A percentile compares a stretch with the other conserved stretches of the same genome.
phyloP scores from a whole-genome alignment of 2,329 filamentous ascomycete species.

The Neophaeococcomyces mojaviensis region DNA sequence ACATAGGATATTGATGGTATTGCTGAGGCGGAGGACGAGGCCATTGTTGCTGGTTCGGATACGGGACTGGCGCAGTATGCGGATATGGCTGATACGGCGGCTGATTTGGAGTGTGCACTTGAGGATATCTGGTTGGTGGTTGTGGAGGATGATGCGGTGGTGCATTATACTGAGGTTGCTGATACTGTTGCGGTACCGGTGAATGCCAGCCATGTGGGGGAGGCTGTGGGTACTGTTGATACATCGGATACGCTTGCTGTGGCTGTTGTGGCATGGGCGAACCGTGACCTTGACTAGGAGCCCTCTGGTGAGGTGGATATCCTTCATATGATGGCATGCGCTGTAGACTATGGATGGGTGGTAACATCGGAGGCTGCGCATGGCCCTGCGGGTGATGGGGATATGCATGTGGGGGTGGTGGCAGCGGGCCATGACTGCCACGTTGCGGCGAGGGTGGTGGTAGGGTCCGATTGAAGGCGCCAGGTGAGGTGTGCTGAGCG shows the following conservation, averaged over 20 bases:
- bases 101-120: constrained; percentile 17
- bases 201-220: constrained; percentile 18
- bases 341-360: constrained; percentile 13
- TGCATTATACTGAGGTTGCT: constrained; percentile 15
- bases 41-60: constrained; percentile 17
- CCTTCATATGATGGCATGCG: constrained; percentile 20
- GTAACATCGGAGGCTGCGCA: constrained; percentile 15
- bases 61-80: constrained; percentile 19
- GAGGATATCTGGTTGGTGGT: constrained; percentile 6
- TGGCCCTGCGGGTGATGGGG: constrained; percentile 17
- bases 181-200: constrained; percentile 9
- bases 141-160: constrained; percentile 14
- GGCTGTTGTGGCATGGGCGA: constrained; percentile 18
- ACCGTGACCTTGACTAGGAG: constrained; percentile 16
- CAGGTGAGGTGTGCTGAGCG: constrained; percentile 14
- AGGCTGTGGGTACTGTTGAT: constrained; percentile 19
- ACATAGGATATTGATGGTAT: constrained; percentile 15
- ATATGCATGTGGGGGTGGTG: constrained; percentile 14
- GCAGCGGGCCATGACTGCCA: constrained; percentile 16
- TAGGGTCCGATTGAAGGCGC: constrained; percentile 15
- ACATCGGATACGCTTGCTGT: constrained; percentile 18
- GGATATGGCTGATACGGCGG: constrained; percentile 19
- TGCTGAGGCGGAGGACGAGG: constrained; percentile 13
- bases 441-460: constrained; percentile 20
- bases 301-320: constrained; percentile 7